Evolutionary conservation across 2,329 filamentous ascomycete species (phyloP).

Genomic region (Hypoxylon sp.): DNA sequence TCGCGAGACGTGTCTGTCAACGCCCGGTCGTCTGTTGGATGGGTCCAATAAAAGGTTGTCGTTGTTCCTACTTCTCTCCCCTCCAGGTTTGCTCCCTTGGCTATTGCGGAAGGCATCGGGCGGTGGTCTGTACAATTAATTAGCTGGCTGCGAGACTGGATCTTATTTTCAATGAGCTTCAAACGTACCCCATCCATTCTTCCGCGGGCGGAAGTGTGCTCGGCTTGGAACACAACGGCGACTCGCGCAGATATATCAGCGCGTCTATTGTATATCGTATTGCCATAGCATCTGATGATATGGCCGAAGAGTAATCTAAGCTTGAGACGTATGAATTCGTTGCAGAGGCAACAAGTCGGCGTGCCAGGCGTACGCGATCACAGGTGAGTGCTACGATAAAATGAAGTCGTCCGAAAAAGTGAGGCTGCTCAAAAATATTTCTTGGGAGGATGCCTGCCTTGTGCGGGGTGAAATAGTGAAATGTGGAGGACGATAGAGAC

Average conservation of each 20-base stretch:
- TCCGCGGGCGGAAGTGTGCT: constrained; percentile 84
- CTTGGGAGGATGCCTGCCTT: constrained; percentile 21
- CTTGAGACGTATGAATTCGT: constrained; percentile 9
- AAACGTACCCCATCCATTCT: constrained; percentile 94
- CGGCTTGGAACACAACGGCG: constrained; percentile 87
- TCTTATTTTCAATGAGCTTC: constrained; percentile 5
- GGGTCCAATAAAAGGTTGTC: constrained; percentile 65
- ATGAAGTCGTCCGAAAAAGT: constrained; percentile 12
- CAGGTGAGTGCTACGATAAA: not conserved
- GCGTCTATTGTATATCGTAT: constrained; percentile 82
- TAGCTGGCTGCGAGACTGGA: constrained; percentile 18
- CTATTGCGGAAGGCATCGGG: constrained; percentile 64
- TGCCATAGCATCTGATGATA: constrained; percentile 61
- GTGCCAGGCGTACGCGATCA: constrained; percentile 6
- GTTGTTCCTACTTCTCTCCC: constrained; percentile 62
- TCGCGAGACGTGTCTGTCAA: constrained; percentile 69
- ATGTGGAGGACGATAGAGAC: constrained; percentile 29
- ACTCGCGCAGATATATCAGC: constrained; percentile 82
- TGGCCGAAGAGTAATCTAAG: constrained; percentile 5
- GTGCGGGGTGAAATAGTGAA: constrained; percentile 41
- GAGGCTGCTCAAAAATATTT: constrained; percentile 18
- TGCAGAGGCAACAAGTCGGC: constrained; percentile 4
- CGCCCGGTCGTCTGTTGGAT: constrained; percentile 65
- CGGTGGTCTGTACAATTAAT: constrained; percentile 57
- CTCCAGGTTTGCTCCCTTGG: constrained; percentile 58